Conservation (phyloP, 352 stramenopile genomes). For the Pelagophyceae sp. region DNA sequence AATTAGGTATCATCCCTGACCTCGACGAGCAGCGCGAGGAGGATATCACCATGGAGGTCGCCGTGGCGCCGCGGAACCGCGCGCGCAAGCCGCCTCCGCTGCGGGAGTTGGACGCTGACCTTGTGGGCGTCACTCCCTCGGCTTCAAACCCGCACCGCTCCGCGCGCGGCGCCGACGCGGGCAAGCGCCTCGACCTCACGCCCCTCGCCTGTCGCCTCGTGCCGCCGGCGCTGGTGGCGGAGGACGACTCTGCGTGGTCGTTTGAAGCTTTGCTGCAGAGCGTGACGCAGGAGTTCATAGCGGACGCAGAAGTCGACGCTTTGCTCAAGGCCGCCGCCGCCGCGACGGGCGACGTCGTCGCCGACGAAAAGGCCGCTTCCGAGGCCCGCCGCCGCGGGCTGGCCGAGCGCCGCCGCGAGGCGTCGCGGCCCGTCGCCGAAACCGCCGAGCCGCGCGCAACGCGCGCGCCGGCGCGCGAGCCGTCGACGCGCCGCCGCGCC, state of each 20-base stretch:
- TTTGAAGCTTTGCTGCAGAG: neutral
- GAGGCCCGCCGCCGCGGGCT: neutral
- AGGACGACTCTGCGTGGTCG: neutral
- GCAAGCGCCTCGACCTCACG: neutral
- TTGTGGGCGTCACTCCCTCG: neutral
- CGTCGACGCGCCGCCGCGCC: no score
- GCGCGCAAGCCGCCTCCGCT: neutral
- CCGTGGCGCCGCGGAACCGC: conserved; percentile 6
- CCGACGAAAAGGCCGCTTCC: neutral
- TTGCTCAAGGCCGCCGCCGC: neutral
- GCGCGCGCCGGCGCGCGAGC: neutral
- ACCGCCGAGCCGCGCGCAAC: no score
- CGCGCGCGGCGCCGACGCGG: neutral
- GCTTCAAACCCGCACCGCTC: neutral
- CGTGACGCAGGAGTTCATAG: conserved; percentile 4
- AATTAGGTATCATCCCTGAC: conserved; percentile 18
- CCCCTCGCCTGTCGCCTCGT: neutral
- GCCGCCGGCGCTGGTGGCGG: neutral
- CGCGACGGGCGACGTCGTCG: neutral
- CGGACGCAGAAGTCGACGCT: neutral
- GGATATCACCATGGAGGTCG: conserved; percentile 8
- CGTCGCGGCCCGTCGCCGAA: neutral
- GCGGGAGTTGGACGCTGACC: neutral
- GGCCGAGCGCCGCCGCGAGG: neutral
- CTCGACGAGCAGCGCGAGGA: conserved; percentile 15